These are phyloP conservation scores for Orychophragmus violaceus DNA, from an alignment of 345 rosid genomes.

Conservation along the genomic window DNA sequence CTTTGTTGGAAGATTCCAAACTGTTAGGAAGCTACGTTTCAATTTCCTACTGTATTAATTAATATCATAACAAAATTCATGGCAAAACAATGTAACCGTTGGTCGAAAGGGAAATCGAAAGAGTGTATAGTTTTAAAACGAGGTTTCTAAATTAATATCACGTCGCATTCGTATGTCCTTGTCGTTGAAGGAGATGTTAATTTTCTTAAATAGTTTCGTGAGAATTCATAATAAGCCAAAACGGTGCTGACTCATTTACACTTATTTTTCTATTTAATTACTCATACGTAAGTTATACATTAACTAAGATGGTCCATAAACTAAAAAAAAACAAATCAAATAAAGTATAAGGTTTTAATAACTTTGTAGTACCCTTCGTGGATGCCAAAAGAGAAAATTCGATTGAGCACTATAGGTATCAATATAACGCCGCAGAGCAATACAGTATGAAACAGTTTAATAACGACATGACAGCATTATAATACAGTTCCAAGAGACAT, in stretches of 20 bases:
- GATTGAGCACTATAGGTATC: neutral
- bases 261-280: neutral
- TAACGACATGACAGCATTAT: neutral
- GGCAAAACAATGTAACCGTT: neutral
- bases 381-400: neutral
- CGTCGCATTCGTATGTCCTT: slow-evolving; percentile 20
- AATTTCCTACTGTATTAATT: neutral
- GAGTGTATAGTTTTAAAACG: neutral
- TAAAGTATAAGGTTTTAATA: neutral
- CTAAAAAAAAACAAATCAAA: slow-evolving; percentile 2
- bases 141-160: slow-evolving; percentile 1
- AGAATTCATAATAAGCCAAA: slow-evolving; percentile 12
- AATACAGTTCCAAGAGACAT: neutral
- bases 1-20: too few species aligned
- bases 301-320: slow-evolving; percentile 24
- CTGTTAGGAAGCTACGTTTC: slow-evolving; percentile 7
- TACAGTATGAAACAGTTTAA: neutral
- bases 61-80: neutral
- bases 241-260: slow-evolving; percentile 26
- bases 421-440: neutral
- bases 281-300: neutral
- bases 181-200: slow-evolving; percentile 7
- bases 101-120: slow-evolving; percentile 13
- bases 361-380: neutral
- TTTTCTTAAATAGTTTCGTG: slow-evolving; percentile 11